Conservation (phyloP, 1,284 basidiomycete species). For the Wolfiporia cocos region DNA sequence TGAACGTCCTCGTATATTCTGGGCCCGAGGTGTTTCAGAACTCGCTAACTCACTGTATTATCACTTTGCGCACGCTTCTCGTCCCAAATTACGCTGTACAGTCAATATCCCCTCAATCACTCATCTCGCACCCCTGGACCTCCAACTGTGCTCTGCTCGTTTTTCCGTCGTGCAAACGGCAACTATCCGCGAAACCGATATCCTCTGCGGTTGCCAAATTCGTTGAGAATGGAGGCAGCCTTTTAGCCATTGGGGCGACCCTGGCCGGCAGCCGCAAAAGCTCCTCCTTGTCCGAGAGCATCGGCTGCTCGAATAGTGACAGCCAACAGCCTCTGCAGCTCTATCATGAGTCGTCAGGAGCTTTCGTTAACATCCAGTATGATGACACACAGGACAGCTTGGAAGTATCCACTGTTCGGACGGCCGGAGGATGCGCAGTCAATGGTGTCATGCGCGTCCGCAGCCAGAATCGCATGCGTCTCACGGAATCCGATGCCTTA, state of each 20-base stretch:
- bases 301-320: no score
- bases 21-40: slow-evolving; percentile 61
- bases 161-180: slow-evolving; percentile 55
- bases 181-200: slow-evolving; percentile 43
- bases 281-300: no score
- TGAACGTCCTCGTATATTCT: slow-evolving; percentile 81
- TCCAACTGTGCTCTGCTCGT: slow-evolving; percentile 72
- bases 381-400: no score
- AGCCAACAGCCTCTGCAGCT: no score
- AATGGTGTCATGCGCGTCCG: no score
- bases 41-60: slow-evolving; percentile 51
- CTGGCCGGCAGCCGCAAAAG: no score
- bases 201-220: slow-evolving; percentile 52
- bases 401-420: no score
- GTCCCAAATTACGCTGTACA: slow-evolving; percentile 77
- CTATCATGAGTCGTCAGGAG: no score
- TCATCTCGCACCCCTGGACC: slow-evolving; percentile 73
- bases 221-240: slow-evolving; percentile 60
- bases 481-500: no score
- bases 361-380: no score
- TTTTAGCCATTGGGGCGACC: slow-evolving; percentile 24
- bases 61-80: slow-evolving; percentile 54
- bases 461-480: no score
- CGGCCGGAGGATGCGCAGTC: no score
- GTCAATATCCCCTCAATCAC: slow-evolving; percentile 46